Evolutionary conservation across 1,284 basidiomycete species (phyloP).

Genomic region (Malassezia vespertilionis): DNA sequence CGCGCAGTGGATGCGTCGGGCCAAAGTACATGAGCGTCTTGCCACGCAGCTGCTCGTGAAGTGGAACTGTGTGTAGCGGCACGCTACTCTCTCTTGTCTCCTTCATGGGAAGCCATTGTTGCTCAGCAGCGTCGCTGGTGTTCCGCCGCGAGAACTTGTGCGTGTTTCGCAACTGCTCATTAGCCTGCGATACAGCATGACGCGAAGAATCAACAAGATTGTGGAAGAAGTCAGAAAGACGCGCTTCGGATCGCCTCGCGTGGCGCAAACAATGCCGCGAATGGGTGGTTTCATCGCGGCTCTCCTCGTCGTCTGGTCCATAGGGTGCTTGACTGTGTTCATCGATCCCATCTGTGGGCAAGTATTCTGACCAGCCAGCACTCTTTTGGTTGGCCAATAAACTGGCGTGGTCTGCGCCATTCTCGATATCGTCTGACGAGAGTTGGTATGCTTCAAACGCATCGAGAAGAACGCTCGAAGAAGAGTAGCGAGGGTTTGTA

Average conservation of each 20-base stretch:
- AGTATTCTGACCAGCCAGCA: slow-evolving; percentile 8
- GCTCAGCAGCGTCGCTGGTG: background rate
- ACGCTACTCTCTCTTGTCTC: background rate
- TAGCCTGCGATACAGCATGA: background rate
- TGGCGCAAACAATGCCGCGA: too few relatives aligned
- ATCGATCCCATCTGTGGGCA: slow-evolving; percentile 4
- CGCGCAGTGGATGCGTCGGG: slow-evolving; percentile 49
- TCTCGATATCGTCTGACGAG: background rate
- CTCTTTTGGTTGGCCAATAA: background rate
- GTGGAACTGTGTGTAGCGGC: background rate
- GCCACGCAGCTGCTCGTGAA: slow-evolving; percentile 55
- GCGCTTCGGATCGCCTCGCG: background rate
- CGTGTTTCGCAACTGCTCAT: background rate
- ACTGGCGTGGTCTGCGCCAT: background rate
- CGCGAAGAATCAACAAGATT: background rate
- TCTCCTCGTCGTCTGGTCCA: slow-evolving; percentile 5
- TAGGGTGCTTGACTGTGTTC: background rate
- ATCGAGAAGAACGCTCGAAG: slow-evolving; percentile 5
- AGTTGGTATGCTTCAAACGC: slow-evolving; percentile 12
- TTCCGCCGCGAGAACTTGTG: too few relatives aligned
- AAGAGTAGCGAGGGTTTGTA: too few relatives aligned
- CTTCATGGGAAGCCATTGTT: slow-evolving; percentile 11
- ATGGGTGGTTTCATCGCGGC: background rate
- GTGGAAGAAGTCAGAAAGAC: background rate
- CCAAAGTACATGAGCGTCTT: slow-evolving; percentile 68